Conservation (phyloP, 805 yeast species). For the Candida maesae region DNA sequence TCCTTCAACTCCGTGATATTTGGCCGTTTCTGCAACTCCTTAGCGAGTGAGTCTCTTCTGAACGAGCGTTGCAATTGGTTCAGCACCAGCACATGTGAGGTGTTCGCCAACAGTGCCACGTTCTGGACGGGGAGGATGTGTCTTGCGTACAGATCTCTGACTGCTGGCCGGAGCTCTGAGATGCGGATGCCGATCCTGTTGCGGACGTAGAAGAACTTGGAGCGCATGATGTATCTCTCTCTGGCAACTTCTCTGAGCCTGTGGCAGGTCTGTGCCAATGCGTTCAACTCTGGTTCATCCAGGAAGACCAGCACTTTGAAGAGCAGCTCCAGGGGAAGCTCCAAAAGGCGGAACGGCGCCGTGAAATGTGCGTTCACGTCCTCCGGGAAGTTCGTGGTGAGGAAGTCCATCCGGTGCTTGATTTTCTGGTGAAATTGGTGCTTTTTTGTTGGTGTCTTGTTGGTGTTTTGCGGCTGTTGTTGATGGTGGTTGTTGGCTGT, state of each 20-base stretch:
- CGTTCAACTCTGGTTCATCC: conserved; percentile 23
- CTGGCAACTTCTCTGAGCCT: conserved; percentile 17
- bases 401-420: conserved; percentile 20
- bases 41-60: conserved; percentile 18
- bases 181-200: conserved; percentile 20
- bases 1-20: conserved; percentile 16
- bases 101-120: conserved; percentile 5
- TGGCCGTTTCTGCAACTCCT: conserved; percentile 22
- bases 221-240: conserved; percentile 21
- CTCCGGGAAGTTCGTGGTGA: conserved; percentile 22
- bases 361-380: conserved; percentile 11
- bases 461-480: no score
- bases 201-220: conserved; percentile 21
- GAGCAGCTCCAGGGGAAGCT: conserved; percentile 24
- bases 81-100: conserved; percentile 3
- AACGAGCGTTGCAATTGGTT: conserved; percentile 17
- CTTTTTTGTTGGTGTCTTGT: not conserved
- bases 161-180: conserved; percentile 14
- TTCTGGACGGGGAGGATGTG: conserved; percentile 20
- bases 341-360: conserved; percentile 21
- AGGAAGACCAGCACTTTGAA: conserved; percentile 22
- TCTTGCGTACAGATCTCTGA: conserved; percentile 12
- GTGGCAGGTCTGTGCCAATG: conserved; percentile 17
- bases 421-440: not conserved
- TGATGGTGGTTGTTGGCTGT: no score